Conservation (phyloP, 1,284 basidiomycete species). For the Neonothopanus nambi region DNA sequence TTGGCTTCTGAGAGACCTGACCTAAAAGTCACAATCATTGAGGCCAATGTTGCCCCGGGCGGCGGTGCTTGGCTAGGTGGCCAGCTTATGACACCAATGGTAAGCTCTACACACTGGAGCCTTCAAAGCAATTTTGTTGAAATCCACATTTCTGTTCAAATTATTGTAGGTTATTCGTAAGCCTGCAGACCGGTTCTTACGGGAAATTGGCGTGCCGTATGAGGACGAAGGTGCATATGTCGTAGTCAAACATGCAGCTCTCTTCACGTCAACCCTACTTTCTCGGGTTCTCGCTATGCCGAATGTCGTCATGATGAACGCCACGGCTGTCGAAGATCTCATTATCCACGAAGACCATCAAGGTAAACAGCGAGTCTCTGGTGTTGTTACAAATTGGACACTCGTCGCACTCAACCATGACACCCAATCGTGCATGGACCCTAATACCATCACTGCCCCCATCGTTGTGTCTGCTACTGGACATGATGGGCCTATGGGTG, state of each 20-base stretch:
- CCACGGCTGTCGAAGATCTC: constrained; percentile 77
- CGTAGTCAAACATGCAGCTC: constrained; percentile 79
- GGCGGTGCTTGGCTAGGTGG: constrained; percentile 82
- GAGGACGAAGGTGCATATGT: constrained; percentile 83
- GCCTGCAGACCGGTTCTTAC: constrained; percentile 76
- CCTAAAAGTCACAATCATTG: constrained; percentile 79
- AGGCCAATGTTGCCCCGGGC: constrained; percentile 83
- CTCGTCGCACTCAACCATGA: constrained; percentile 82
- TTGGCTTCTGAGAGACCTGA: constrained; percentile 72
- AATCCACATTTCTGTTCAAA: too few relatives aligned
- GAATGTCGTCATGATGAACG: constrained; percentile 78
- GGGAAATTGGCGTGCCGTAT: constrained; percentile 74
- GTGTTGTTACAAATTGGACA: constrained; percentile 87
- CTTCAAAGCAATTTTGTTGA: too few relatives aligned
- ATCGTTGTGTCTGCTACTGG: constrained; percentile 72
- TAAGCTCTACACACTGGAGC: constrained; percentile 21
- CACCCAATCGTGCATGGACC: constrained; percentile 86
- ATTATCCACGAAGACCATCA: constrained; percentile 65
- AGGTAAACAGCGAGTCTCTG: constrained; percentile 70
- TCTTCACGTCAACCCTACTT: constrained; percentile 82
- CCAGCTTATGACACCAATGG: constrained; percentile 86
- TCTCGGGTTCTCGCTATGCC: constrained; percentile 73
- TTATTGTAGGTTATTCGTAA: constrained; percentile 77
- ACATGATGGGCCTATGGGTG: constrained; percentile 85
- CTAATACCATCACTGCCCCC: constrained; percentile 80